Base-by-base conservation (phyloP, 2,329 filamentous ascomycete genomes). In the Stemphylium beticola region DNA sequence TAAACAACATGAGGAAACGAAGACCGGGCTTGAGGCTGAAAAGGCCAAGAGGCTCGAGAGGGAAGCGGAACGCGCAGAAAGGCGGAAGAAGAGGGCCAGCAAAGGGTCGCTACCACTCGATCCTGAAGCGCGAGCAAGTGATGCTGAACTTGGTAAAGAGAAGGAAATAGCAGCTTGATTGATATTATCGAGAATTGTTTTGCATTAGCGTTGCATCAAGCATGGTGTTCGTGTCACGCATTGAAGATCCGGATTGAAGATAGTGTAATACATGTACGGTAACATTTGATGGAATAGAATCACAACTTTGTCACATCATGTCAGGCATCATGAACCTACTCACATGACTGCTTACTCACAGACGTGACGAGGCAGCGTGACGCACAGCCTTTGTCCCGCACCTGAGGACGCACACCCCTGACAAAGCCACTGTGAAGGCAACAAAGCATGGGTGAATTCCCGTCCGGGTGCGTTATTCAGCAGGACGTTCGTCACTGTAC, bases 1-100 rank as follows among this genome's bases (percentile, higher is more conserved):
- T 15, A 73, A 71, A 49, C 64, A 77, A 45, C 79, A 82, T 48
- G 71, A 76, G 55, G 79, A 82, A 67, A 80, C 79, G n/a, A 79
- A 78, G 73, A 81, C 78, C 8, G 80, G 79, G 4, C 60, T 82
- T 24, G 78, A 79, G 26, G 75, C 67, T 3, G 74, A 76, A 64
- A 74, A 74, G 62, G 72, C 69, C 53, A 77, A 74, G 55, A 73
- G 73, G 40, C 64, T 66, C 33, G 73, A 75, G 52, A 60, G 76
- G 29, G 66, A 72, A 45, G 62, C 66, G 10, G 73, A 75, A 57
- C 67, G 63, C 24, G 62, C 57, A 8, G 67, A 70, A 52, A 71
- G 63, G 46, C 65, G 62, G 51, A 62, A 37, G 52, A 73, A 70
- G 56, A 66, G 62, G 46, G 62, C 59, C 2, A 67, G 60, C 31